Base-by-base conservation (phyloP, 345 rosid genomes). In the Turritis glabra region DNA sequence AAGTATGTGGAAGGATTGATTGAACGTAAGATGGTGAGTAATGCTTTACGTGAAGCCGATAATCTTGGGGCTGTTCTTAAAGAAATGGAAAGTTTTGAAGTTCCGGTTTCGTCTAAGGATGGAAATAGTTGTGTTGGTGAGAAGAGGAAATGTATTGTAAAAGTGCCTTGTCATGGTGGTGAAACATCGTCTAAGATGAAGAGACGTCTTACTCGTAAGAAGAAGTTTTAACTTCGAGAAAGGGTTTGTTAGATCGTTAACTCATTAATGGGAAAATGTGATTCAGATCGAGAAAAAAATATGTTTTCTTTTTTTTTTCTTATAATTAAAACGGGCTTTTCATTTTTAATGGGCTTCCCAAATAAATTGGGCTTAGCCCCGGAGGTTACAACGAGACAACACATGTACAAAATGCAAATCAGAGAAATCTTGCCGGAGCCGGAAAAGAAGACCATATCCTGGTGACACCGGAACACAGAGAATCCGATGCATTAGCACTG, bases 1-100 rank as follows among this genome's bases (percentile, higher is more conserved):
- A 40, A 69, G 65, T 69, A 29, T 57, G 64, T 69, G 4, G 55
- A 69, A 30, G 55, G 55, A 29, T 9, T 56, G n/a, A 30, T 69
- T 41, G 46, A 30, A 32, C 33, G 64, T 56, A 57, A 69, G 55
- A 56, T 9, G n/a, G n/a, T 0, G 43, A 43, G 11, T 29, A 41
- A 7, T 1, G 30, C 64, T 13, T 8, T 41, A 55, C 54, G 54
- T 0, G 54, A 55, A 29, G 32, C 64, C 2, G 18, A 29, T 8
- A 43, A 29, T 3, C 73, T 69, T 56, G n/a, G 22, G 11, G 44
- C 4, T 55, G 64, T 69, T 29, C 64, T 55, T 5, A 56, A 19
- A 53, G 64, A 15, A 18, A 27, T 69, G 54, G 29, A 43, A 43
- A 25, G 19, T 7, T 53, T 67, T 43, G 40, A 54, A 53, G 72